phyloP scores from a whole-genome alignment of 192 early-diverging fungal genomes.

The Irineochytrium annulatum region DNA sequence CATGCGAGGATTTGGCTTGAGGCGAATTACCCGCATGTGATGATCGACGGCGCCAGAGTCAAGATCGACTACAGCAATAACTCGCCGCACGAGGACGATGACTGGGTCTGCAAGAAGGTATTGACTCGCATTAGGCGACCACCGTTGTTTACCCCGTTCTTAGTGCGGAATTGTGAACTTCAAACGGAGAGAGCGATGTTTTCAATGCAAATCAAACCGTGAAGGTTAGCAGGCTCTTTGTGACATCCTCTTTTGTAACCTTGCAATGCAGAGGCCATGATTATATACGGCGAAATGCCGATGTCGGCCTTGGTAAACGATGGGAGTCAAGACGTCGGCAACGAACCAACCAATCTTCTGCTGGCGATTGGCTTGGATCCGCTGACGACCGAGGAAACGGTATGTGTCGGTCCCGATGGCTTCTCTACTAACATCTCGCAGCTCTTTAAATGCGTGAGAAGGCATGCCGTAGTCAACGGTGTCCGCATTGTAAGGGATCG shows the following conservation, averaged over 20 bases:
- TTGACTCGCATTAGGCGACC: background rate
- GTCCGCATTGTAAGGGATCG: slow-evolving; percentile 57
- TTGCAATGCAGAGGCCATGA: no score
- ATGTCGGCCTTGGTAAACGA: slow-evolving; percentile 45
- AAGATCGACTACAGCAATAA: slow-evolving; percentile 17
- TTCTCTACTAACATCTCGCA: background rate
- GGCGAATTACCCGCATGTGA: background rate
- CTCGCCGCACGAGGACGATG: slow-evolving; percentile 3
- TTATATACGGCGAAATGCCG: no score
- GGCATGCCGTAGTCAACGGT: slow-evolving; percentile 10
- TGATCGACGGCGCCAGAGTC: background rate
- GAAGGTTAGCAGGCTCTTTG: background rate
- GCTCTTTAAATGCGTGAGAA: background rate
- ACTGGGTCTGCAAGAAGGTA: slow-evolving; percentile 25
- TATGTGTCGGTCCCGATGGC: slow-evolving; percentile 26
- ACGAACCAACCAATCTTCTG: slow-evolving; percentile 47
- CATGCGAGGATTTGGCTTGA: slow-evolving; percentile 21
- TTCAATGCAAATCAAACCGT: slow-evolving; percentile 10
- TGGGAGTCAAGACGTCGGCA: slow-evolving; percentile 53
- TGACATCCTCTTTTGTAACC: background rate
- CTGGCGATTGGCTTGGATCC: slow-evolving; percentile 55
- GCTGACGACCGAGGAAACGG: slow-evolving; percentile 53
- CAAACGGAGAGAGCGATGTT: slow-evolving; percentile 6
- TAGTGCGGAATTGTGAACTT: slow-evolving; percentile 24
- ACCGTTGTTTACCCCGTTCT: background rate